These are phyloP conservation scores for Cyanidiococcus yangmingshanensis DNA, from an alignment of 23 red algal genomes.

Conservation along the genomic window DNA sequence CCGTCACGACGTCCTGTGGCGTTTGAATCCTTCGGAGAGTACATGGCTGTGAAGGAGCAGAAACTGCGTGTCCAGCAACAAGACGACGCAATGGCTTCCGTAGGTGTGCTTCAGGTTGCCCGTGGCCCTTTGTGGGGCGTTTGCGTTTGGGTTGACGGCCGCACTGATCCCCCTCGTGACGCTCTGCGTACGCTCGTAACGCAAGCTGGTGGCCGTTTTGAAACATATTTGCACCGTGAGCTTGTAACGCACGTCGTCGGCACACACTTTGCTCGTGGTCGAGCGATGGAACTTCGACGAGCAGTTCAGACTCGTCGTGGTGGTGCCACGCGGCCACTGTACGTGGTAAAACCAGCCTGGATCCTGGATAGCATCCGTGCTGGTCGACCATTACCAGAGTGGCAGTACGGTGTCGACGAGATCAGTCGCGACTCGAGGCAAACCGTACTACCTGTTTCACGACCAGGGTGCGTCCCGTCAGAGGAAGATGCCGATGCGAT, in stretches of 20 bases:
- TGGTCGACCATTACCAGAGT: constrained; percentile 12
- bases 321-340: neutral
- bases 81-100: neutral
- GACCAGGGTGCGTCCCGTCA: neutral
- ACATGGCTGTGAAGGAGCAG: constrained; percentile 24
- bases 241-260: constrained; percentile 30
- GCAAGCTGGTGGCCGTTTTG: constrained; percentile 23
- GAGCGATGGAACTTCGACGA: constrained; percentile 14
- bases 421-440: neutral
- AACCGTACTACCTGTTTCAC: neutral
- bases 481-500: neutral
- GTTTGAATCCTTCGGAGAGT: constrained; percentile 16
- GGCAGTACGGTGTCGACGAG: neutral
- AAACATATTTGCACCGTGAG: constrained; percentile 22
- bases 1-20: neutral
- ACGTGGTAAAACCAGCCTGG: constrained; percentile 22
- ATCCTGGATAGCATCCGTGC: constrained; percentile 16
- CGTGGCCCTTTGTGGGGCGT: neutral
- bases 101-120: neutral
- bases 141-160: constrained; percentile 26
- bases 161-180: constrained; percentile 20
- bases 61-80: constrained; percentile 16
- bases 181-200: neutral
- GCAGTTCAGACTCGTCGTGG: neutral
- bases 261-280: constrained; percentile 6